These are phyloP conservation scores for Apiospora marii DNA, from an alignment of 2,329 filamentous ascomycete species.

Conservation along the genomic window DNA sequence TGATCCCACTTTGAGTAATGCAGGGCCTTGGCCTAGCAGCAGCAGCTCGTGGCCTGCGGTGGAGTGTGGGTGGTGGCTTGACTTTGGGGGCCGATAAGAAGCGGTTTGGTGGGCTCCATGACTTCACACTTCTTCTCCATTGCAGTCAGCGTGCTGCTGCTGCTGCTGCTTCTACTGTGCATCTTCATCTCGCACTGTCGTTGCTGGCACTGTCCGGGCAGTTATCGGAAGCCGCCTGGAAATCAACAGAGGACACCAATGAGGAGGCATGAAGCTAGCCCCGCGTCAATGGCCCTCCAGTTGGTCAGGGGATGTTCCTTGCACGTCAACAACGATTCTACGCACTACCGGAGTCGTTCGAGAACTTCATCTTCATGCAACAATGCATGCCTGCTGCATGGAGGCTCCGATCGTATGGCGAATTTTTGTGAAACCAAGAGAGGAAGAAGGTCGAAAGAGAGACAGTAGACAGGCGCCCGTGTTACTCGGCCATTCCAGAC, in stretches of 20 bases:
- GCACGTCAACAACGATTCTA: slow-evolving; percentile 1
- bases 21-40: not conserved
- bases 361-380: slow-evolving; percentile 15
- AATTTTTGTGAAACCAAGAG: not conserved
- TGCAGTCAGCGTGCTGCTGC: not conserved
- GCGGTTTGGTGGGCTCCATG: not conserved
- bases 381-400: slow-evolving; percentile 1
- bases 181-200: not conserved
- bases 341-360: not conserved
- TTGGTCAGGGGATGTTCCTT: slow-evolving; percentile 21
- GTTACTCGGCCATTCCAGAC: not conserved
- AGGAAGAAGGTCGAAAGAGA: not conserved
- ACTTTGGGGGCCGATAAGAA: not conserved
- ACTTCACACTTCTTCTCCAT: not conserved
- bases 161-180: not conserved
- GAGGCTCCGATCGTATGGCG: not conserved
- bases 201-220: not conserved
- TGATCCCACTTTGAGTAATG: not conserved
- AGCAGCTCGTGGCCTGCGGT: not conserved
- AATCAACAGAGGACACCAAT: slow-evolving; percentile 17
- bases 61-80: not conserved
- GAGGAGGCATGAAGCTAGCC: slow-evolving; percentile 13
- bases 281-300: slow-evolving; percentile 7
- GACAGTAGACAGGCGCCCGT: not conserved
- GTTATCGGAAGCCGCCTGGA: not conserved